Evolutionary conservation across 2,329 filamentous ascomycete species (phyloP).

Genomic region (Cladophialophora immunda): DNA sequence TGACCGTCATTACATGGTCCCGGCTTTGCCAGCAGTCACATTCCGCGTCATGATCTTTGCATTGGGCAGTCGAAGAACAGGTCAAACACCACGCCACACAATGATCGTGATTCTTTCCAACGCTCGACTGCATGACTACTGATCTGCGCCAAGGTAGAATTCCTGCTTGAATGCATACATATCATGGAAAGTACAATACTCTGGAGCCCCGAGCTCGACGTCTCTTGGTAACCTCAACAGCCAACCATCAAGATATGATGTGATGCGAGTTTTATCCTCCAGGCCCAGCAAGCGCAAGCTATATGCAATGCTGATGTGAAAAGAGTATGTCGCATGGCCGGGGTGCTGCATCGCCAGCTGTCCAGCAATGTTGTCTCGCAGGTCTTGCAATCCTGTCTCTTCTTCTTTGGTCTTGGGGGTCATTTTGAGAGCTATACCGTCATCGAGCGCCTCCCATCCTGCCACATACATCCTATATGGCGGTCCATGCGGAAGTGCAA

Average conservation of each 20-base stretch:
- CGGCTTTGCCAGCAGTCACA: too few species aligned
- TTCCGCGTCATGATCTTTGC: not conserved
- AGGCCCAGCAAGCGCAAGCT: constrained; percentile 5
- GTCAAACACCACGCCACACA: not conserved
- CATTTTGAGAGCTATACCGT: constrained; percentile 23
- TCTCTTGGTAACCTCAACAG: not conserved
- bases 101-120: not conserved
- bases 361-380: constrained; percentile 17
- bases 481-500: constrained; percentile 15
- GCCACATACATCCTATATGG: constrained; percentile 12
- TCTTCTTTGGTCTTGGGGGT: constrained; percentile 5
- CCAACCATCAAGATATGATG: constrained; percentile 8
- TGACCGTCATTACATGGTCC: too few species aligned
- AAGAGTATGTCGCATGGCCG: constrained; percentile 22
- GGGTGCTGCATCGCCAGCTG: constrained; percentile 17
- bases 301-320: constrained; percentile 24
- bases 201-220: constrained; percentile 15
- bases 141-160: constrained; percentile 12
- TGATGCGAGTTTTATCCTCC: constrained; percentile 13
- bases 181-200: constrained; percentile 19
- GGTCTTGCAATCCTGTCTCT: constrained; percentile 12
- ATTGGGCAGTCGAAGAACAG: too few species aligned
- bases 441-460: constrained; percentile 15
- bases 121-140: constrained; percentile 3
- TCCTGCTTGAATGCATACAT: constrained; percentile 12